Evolutionary conservation across 2,329 filamentous ascomycete species (phyloP).

Genomic region (Alternaria triticimaculans): DNA sequence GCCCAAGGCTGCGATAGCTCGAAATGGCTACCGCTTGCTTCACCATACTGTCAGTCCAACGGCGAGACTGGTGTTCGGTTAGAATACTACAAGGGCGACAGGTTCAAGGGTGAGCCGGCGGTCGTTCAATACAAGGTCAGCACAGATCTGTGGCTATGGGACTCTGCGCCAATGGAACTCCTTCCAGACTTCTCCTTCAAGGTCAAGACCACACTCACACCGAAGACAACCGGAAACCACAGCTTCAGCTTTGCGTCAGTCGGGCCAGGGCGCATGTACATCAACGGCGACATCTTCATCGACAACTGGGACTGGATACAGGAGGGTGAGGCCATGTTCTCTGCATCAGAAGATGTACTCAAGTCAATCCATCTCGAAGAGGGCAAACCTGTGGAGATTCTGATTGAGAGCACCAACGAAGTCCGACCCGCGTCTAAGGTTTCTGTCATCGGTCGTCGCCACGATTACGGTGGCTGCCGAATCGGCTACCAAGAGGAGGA

Average conservation of each 20-base stretch:
- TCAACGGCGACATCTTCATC: constrained; percentile 66
- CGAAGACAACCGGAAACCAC: constrained; percentile 66
- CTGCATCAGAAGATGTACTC: constrained; percentile 69
- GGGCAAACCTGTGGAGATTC: constrained; percentile 65
- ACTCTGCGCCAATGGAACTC: constrained; percentile 68
- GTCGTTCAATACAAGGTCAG: constrained; percentile 66
- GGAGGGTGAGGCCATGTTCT: constrained; percentile 74
- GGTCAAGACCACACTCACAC: constrained; percentile 66
- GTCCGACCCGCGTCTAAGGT: constrained; percentile 67
- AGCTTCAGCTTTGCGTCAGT: constrained; percentile 73
- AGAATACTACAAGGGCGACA: constrained; percentile 70
- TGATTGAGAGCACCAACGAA: constrained; percentile 71
- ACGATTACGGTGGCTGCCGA: constrained; percentile 74
- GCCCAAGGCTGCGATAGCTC: constrained; percentile 68
- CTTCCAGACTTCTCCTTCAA: constrained; percentile 70
- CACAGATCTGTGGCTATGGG: constrained; percentile 74
- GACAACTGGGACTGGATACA: constrained; percentile 75
- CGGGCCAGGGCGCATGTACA: constrained; percentile 66
- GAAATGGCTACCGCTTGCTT: constrained; percentile 70
- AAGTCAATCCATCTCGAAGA: constrained; percentile 67
- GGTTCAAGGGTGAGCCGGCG: constrained; percentile 64
- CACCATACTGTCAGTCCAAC: constrained; percentile 63
- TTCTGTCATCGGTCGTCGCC: constrained; percentile 62
- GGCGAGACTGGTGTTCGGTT: constrained; percentile 68
- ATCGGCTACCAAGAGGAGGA: constrained; percentile 74